Evolutionary conservation across 352 stramenopile genomes (phyloP), one percentile per base, ranked within the genome.

Genomic region (Sclerospora graminicola): DNA sequence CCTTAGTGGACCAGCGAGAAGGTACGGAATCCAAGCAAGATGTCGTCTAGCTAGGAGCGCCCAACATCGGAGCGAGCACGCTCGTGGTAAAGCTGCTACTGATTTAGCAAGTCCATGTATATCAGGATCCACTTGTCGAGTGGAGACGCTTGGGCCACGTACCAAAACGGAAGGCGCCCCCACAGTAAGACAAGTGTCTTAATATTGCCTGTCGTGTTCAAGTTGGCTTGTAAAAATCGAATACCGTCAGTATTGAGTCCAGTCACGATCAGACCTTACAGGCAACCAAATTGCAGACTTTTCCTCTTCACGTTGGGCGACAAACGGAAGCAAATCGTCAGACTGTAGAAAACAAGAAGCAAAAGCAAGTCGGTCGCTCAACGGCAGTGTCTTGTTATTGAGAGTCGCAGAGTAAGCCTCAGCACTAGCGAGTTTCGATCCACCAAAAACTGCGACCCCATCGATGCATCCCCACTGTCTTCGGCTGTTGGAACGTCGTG

Each of bases 1-100:
- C n/a, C n/a, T n/a, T n/a, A n/a, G n/a, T n/a, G n/a, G n/a, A n/a
- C n/a, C n/a, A 61, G 60, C 2, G 63, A 66, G 32, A 82, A 80
- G 35, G 64, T 84, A 1, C 66, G 59, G 41, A 90, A 84, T 0
- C 63, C 59, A 37, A 91, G 94, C 6, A 96, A 49, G 7, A 88
- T 56, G 40, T 92, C 83, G n/a, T n/a, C n/a, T n/a, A n/a, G n/a
- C n/a, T n/a, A n/a, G n/a, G n/a, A n/a, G n/a, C n/a, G n/a, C n/a
- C 83, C 87, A 16, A 97, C 87, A 62, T 97, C 92, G 51, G 97
- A 95, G 13, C 88, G 78, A 11, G 89, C 85, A 42, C 92, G 73
- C 37, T 83, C 81, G 42, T 96, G 83, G 69, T 94, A 98, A 37
- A 98, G 84, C 58, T 96, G 87, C 71, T 82, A 95, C 23, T 84